A percentile compares a stretch with the other conserved stretches of the same genome.
Evolutionary conservation across 1,284 basidiomycete species (phyloP).

Genomic region (Melampsora occidentalis): DNA sequence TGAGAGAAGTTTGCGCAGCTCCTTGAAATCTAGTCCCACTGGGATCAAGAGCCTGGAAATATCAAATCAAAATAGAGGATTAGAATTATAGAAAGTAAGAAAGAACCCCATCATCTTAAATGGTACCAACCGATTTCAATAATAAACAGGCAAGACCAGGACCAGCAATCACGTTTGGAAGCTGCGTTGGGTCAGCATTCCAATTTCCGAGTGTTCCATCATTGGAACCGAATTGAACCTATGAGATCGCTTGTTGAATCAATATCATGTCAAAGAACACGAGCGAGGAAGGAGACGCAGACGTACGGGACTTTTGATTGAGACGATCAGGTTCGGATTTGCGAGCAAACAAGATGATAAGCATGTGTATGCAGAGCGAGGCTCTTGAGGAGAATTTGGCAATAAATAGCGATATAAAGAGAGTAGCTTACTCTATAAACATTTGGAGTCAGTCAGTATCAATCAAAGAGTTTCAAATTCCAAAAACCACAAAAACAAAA

Average conservation of each 20-base stretch:
- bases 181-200: background rate
- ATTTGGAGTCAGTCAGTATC: background rate
- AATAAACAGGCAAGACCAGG: background rate
- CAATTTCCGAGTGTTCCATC: conserved; percentile 2
- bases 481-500: background rate
- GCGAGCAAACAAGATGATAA: too few relatives aligned
- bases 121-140: background rate
- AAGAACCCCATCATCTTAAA: background rate
- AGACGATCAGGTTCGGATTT: too few relatives aligned
- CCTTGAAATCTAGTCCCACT: conserved; percentile 6
- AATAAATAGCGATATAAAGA: background rate
- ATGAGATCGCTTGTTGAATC: background rate
- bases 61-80: background rate
- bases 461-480: background rate
- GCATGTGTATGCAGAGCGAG: background rate
- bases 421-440: conserved; percentile 1
- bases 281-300: too few relatives aligned
- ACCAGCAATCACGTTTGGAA: background rate
- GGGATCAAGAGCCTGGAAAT: background rate
- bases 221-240: background rate
- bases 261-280: too few relatives aligned
- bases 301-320: too few relatives aligned
- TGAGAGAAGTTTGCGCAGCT: background rate
- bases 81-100: background rate
- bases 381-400: background rate